A percentile compares a stretch with the other conserved stretches of the same genome.
Evolutionary conservation across 2,329 filamentous ascomycete genomes (phyloP).

Genomic region (Monilinia aucupariae): DNA sequence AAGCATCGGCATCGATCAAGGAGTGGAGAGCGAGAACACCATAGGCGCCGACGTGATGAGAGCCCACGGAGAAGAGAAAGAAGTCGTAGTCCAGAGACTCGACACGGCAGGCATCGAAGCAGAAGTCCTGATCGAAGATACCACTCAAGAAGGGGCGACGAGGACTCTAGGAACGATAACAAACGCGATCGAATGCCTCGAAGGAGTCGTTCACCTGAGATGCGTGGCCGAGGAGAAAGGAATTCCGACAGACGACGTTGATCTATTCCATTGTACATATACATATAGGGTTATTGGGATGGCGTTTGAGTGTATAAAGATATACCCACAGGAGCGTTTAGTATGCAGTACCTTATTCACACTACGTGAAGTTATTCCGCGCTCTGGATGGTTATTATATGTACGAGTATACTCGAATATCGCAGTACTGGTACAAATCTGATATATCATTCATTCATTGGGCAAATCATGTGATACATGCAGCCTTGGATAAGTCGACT

Average conservation of each 20-base stretch:
- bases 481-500: too few relatives aligned
- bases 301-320: background rate
- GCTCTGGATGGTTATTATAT: background rate
- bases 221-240: constrained; percentile 4
- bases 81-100: constrained; percentile 30
- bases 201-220: constrained; percentile 25
- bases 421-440: too few relatives aligned
- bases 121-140: constrained; percentile 32
- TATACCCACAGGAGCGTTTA: constrained; percentile 3
- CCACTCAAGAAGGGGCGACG: constrained; percentile 28
- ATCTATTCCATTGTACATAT: background rate
- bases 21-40: constrained; percentile 27
- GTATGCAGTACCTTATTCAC: too few relatives aligned
- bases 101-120: constrained; percentile 25
- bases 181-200: constrained; percentile 17
- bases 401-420: too few relatives aligned
- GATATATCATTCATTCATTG: too few relatives aligned
- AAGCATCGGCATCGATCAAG: constrained; percentile 27
- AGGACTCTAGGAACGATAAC: constrained; percentile 11
- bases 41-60: constrained; percentile 25
- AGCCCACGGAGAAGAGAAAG: constrained; percentile 27
- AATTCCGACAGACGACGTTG: constrained; percentile 6
- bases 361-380: background rate
- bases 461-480: too few relatives aligned
- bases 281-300: background rate